phyloP scores from a whole-genome alignment of 2,329 filamentous ascomycete species.

The Davidsoniella eucalypti region DNA sequence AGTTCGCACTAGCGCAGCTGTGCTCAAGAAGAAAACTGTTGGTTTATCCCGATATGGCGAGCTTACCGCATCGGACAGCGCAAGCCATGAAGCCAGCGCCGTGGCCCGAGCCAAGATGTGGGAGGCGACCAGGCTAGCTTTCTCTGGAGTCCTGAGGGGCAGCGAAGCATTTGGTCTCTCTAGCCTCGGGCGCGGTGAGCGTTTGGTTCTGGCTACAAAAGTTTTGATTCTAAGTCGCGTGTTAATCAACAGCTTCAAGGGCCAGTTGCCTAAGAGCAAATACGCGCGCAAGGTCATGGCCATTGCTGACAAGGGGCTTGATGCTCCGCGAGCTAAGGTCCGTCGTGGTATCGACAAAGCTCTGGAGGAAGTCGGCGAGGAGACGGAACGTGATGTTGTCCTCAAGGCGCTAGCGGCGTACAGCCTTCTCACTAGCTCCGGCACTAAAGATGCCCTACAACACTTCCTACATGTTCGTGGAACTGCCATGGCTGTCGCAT shows the following conservation, averaged over 20 bases:
- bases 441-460: slow-evolving; percentile 59
- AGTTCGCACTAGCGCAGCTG: slow-evolving; percentile 55
- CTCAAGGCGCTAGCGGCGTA: slow-evolving; percentile 67
- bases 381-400: slow-evolving; percentile 31
- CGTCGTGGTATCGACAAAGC: slow-evolving; percentile 53
- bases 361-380: slow-evolving; percentile 43
- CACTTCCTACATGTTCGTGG: slow-evolving; percentile 63
- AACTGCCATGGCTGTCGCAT: slow-evolving; percentile 46
- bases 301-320: slow-evolving; percentile 45
- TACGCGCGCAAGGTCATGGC: slow-evolving; percentile 31
- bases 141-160: slow-evolving; percentile 31
- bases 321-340: slow-evolving; percentile 44
- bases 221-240: slow-evolving; percentile 60
- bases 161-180: slow-evolving; percentile 17
- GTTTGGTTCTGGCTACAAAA: slow-evolving; percentile 46
- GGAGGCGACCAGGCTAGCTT: slow-evolving; percentile 33
- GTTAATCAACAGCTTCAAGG: slow-evolving; percentile 52
- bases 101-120: slow-evolving; percentile 33
- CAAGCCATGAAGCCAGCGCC: slow-evolving; percentile 16
- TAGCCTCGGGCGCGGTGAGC: slow-evolving; percentile 26
- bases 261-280: slow-evolving; percentile 26
- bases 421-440: slow-evolving; percentile 64
- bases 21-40: slow-evolving; percentile 48
- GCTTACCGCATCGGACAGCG: slow-evolving; percentile 16
- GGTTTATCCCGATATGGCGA: slow-evolving; percentile 35